A percentile compares a stretch with the other conserved stretches of the same genome.
phyloP scores from a whole-genome alignment of 1,284 basidiomycete genomes.

The Fomitopsis pinicola region DNA sequence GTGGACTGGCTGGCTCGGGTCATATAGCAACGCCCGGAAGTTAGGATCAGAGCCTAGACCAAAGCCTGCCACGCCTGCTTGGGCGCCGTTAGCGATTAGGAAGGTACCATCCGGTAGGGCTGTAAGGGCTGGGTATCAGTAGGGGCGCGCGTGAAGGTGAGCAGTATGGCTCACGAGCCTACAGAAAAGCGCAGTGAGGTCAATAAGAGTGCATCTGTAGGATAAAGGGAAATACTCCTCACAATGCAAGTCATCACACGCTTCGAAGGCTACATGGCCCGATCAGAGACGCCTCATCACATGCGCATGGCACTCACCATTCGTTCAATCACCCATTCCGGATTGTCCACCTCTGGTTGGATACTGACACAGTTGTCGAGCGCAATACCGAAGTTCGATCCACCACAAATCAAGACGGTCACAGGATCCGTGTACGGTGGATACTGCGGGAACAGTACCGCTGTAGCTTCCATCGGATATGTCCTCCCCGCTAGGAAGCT shows the following conservation, averaged over 20 bases:
- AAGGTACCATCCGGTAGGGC: constrained; percentile 70
- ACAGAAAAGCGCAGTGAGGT: neutral
- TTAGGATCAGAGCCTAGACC: constrained; percentile 66
- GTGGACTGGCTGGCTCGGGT: constrained; percentile 54
- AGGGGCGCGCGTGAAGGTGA: neutral
- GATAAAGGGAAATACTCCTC: neutral
- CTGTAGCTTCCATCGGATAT: constrained; percentile 73
- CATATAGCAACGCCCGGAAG: constrained; percentile 60
- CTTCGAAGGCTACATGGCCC: constrained; percentile 51
- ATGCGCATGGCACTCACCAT: constrained; percentile 47
- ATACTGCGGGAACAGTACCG: constrained; percentile 63
- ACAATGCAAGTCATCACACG: constrained; percentile 75
- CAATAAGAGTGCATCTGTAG: neutral
- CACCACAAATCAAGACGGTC: constrained; percentile 71
- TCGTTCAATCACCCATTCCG: constrained; percentile 65
- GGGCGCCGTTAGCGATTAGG: constrained; percentile 67
- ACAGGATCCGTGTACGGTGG: constrained; percentile 71
- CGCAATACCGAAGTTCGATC: constrained; percentile 53
- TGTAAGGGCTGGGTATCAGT: neutral
- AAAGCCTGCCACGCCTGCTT: constrained; percentile 69
- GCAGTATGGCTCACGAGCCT: constrained; percentile 18
- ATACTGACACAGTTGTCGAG: constrained; percentile 71
- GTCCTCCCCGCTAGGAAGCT: constrained; percentile 69
- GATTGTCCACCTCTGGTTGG: constrained; percentile 51
- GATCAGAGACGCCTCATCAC: neutral